Percentiles rank a stretch among this genome's conserved stretches.
These are phyloP conservation scores for Musa acuminata DNA, from an alignment of 176 grass and related monocot genomes.

Conservation along the genomic window DNA sequence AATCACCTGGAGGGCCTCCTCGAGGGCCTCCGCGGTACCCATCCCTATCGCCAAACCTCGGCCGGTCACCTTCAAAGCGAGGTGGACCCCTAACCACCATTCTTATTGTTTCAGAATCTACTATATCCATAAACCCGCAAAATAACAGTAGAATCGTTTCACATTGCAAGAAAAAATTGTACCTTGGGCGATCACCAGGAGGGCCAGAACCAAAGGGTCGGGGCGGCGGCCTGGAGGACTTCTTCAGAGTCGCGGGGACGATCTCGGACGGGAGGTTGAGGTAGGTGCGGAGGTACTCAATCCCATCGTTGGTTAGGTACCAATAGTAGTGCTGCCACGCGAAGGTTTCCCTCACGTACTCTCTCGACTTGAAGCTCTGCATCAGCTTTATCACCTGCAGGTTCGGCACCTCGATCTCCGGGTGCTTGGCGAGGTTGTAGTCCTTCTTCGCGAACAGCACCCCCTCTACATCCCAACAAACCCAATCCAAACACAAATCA, in stretches of 20 bases:
- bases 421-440: conserved; percentile 88
- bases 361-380: conserved; percentile 99
- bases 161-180: neutral
- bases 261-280: conserved; percentile 94
- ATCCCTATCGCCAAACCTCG: conserved; percentile 83
- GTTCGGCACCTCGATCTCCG: conserved; percentile 71
- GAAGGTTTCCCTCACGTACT: conserved; percentile 90
- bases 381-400: conserved; percentile 97
- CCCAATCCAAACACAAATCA: neutral
- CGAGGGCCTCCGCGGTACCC: conserved; percentile 79
- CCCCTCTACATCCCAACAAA: conserved; percentile 36
- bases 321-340: conserved; percentile 94
- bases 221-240: conserved; percentile 65
- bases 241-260: conserved; percentile 75
- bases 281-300: conserved; percentile 72
- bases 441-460: conserved; percentile 93
- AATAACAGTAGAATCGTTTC: no score
- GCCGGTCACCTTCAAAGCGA: conserved; percentile 74
- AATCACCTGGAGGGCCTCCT: conserved; percentile 52
- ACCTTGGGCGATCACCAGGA: conserved; percentile 81
- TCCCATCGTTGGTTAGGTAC: conserved; percentile 95
- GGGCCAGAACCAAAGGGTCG: conserved; percentile 69
- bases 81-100: conserved; percentile 37
- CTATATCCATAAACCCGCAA: no score
- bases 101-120: neutral